phyloP scores from a whole-genome alignment of 192 early-diverging fungal species.

The Podila epigama region DNA sequence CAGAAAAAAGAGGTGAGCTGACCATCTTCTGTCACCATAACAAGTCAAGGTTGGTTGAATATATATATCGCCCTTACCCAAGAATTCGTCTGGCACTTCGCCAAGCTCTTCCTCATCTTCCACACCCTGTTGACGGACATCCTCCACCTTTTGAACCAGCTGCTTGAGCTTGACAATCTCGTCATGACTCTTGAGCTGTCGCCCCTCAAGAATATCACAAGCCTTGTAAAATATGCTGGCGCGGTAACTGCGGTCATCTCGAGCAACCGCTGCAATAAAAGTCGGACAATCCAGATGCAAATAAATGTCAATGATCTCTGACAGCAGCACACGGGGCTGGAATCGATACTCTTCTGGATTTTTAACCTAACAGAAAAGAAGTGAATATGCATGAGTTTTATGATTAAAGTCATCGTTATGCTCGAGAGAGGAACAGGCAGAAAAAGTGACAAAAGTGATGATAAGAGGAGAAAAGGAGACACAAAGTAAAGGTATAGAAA shows the following conservation, averaged over 20 bases:
- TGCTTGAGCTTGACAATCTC: constrained; percentile 65
- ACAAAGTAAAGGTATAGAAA: background rate
- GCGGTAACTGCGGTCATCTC: constrained; percentile 86
- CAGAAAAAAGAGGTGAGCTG: background rate
- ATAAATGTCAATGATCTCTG: constrained; percentile 86
- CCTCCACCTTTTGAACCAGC: constrained; percentile 82
- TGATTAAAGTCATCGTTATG: too few relatives aligned
- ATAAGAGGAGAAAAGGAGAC: too few relatives aligned
- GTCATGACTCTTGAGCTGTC: constrained; percentile 68
- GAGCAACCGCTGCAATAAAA: constrained; percentile 85
- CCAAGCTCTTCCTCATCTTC: constrained; percentile 82
- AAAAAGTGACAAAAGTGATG: background rate
- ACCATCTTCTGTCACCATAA: background rate
- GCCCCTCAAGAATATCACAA: constrained; percentile 66
- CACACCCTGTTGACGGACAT: constrained; percentile 62
- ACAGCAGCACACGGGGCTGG: constrained; percentile 82
- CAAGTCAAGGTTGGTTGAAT: background rate
- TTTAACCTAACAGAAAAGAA: too few relatives aligned
- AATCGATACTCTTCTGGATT: constrained; percentile 90
- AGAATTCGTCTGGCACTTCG: constrained; percentile 89
- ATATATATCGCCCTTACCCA: constrained; percentile 62
- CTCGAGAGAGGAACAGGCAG: background rate
- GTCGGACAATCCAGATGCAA: constrained; percentile 66
- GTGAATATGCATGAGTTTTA: too few relatives aligned
- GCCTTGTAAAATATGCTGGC: constrained; percentile 84